Conservation (phyloP, 371 early-diverging fungal species). For the Mucor mucedo region DNA sequence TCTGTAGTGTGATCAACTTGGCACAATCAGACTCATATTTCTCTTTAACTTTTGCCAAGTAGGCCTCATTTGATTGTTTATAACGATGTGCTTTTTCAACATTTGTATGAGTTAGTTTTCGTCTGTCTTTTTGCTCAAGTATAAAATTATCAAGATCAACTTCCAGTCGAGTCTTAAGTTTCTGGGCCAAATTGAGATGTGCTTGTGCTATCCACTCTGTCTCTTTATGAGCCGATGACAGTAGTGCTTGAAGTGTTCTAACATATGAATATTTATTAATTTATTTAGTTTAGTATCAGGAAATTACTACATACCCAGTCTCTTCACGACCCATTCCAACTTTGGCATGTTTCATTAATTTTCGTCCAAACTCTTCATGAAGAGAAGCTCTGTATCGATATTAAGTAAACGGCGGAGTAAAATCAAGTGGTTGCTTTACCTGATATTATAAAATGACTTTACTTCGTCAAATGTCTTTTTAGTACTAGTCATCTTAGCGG, state of each 20-base stretch:
- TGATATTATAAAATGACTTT: conserved; percentile 37
- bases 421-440: conserved; percentile 23
- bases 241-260: conserved; percentile 69
- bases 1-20: conserved; percentile 41
- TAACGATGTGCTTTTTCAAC: conserved; percentile 62
- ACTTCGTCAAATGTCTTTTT: conserved; percentile 89
- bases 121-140: conserved; percentile 74
- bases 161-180: conserved; percentile 80
- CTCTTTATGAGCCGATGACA: conserved; percentile 78
- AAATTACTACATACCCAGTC: conserved; percentile 64
- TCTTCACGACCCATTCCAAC: conserved; percentile 84
- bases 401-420: not conserved
- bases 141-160: conserved; percentile 78
- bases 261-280: not conserved
- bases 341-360: conserved; percentile 78
- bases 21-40: conserved; percentile 72
- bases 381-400: conserved; percentile 64
- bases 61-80: conserved; percentile 46
- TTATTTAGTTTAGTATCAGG: not conserved
- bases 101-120: conserved; percentile 55
- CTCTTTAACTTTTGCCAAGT: conserved; percentile 62
- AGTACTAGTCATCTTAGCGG: conserved; percentile 80
- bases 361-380: conserved; percentile 90
- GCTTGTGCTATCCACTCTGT: conserved; percentile 79
- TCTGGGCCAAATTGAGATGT: conserved; percentile 78